Conservation (phyloP, 805 yeast species). For the Metschnikowia matae region DNA sequence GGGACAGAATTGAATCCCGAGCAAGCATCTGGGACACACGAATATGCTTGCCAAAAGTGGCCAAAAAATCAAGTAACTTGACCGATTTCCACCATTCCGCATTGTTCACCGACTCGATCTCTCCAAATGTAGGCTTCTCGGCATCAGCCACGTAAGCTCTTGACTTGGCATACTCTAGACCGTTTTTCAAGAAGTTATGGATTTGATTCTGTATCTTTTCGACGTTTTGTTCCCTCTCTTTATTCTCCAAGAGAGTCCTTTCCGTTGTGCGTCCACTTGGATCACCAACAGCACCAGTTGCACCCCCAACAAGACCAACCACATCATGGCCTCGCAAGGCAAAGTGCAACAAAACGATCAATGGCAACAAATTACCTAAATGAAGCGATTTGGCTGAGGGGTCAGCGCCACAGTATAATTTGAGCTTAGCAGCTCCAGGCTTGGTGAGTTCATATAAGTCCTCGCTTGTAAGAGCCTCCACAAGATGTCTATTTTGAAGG, state of each 20-base stretch:
- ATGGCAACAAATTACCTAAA: constrained; percentile 84
- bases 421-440: constrained; percentile 34
- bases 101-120: constrained; percentile 54
- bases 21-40: constrained; percentile 84
- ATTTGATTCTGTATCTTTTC: constrained; percentile 59
- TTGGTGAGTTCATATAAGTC: constrained; percentile 32
- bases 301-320: constrained; percentile 87
- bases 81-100: constrained; percentile 82
- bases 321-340: constrained; percentile 79
- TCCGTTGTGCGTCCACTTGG: constrained; percentile 90
- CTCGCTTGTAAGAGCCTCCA: constrained; percentile 38
- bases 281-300: constrained; percentile 94
- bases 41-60: constrained; percentile 70
- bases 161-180: constrained; percentile 55
- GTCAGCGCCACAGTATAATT: constrained; percentile 91
- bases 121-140: constrained; percentile 29
- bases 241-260: constrained; percentile 53
- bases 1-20: constrained; percentile 77
- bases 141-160: constrained; percentile 35
- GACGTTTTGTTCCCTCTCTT: constrained; percentile 54
- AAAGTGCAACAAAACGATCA: constrained; percentile 81
- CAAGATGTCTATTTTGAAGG: constrained; percentile 33
- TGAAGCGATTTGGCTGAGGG: constrained; percentile 91
- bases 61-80: constrained; percentile 71
- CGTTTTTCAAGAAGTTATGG: constrained; percentile 54